Conservation (phyloP, 495 filamentous ascomycete genomes). For the Neurospora sp. region DNA sequence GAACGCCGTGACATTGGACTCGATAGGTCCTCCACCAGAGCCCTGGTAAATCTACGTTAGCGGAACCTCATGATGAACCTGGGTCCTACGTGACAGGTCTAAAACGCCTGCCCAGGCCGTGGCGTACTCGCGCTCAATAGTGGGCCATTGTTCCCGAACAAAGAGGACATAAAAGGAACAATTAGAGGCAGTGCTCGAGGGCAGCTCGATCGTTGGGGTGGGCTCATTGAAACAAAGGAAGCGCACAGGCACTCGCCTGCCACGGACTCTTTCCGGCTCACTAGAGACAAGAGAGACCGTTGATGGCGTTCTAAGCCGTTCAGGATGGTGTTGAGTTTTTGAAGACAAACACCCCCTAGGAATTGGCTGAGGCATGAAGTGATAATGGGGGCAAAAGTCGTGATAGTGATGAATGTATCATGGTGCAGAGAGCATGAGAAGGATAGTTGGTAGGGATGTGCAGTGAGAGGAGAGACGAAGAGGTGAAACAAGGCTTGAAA, state of each 20-base stretch:
- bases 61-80: not conserved
- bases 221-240: not conserved
- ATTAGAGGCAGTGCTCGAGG: not conserved
- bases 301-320: not conserved
- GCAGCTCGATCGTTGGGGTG: not conserved
- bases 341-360: not conserved
- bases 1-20: conserved; percentile 81
- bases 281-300: no score
- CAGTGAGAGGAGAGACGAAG: not conserved
- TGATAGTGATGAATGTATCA: not conserved
- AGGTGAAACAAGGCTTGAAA: conserved; percentile 1
- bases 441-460: not conserved
- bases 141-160: not conserved
- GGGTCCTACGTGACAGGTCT: not conserved
- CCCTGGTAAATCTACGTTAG: conserved; percentile 49
- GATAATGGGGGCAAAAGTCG: no score
- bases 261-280: not conserved
- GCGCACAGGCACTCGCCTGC: not conserved
- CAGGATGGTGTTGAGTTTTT: not conserved
- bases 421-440: not conserved
- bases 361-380: not conserved
- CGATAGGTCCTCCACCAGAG: conserved; percentile 78
- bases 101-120: not conserved
- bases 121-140: not conserved
- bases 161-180: not conserved